Base-by-base conservation (phyloP, 73 alveolate genomes). In the Chromera velia region DNA sequence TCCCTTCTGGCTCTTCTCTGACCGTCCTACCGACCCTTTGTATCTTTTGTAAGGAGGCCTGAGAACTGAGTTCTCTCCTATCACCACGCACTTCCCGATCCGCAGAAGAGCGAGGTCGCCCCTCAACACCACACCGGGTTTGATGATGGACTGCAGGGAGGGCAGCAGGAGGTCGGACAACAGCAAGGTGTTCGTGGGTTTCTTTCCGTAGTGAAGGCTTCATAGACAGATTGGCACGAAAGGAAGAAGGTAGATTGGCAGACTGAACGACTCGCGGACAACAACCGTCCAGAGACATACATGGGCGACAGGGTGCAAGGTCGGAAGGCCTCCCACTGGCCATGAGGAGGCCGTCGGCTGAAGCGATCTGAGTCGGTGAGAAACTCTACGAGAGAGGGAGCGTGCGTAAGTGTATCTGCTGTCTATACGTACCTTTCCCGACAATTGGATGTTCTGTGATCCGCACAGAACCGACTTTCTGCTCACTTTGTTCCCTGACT, bases 41-140 rank as follows among this genome's bases (percentile, higher is more conserved):
- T 83, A 80, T 72, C 85, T 85, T 85, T 90, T 90, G 81, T 88
- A 88, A n/a, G 94, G 75, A 0, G 96, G 96, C 63, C 96, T 79
- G 45, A 90, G 32, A 34, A 90, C 92, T 33, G 88, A 91, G 49
- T 86, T 88, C 75, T 90, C 96, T 32, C 86, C 84, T 29, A 90
- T 24, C 66, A 88, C 77, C 47, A 87, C 91, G 68, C 81, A 85
- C 47, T 88, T 69, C 34, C 96, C 96, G 72, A 90, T 88, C 75
- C 86, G 80, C 65, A 90, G 75, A 0, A 78, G 75, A 32, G 91
- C 94, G 13, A 90, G 73, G 67, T 90, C 96, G 27, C 96, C 96
- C 33, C 96, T 70, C 4, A 90, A 66, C n/a, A 90, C 82, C 6
- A 87, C 84, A 17, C 92, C 93, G 1, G 92, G 76, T 73, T 81